A percentile compares a stretch with the other conserved stretches of the same genome.
Evolutionary conservation across 2,329 filamentous ascomycete genomes (phyloP).

Genomic region (Neofusicoccum parvum): DNA sequence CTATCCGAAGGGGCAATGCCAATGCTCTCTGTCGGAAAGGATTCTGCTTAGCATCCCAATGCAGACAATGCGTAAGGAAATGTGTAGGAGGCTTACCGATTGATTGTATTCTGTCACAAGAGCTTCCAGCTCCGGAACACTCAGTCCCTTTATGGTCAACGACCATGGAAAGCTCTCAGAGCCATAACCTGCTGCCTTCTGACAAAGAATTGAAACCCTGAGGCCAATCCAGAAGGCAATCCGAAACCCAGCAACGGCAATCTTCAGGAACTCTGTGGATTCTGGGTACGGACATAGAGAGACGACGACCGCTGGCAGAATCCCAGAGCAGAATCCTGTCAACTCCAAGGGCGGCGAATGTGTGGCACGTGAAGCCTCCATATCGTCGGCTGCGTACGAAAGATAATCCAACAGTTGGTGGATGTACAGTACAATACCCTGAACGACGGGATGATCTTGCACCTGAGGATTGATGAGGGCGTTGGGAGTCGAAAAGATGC

Average conservation of each 20-base stretch:
- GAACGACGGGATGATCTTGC: background rate
- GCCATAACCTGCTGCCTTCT: background rate
- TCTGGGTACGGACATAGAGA: background rate
- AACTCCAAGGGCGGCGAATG: background rate
- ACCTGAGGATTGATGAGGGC: background rate
- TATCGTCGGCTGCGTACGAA: background rate
- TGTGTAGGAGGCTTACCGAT: background rate
- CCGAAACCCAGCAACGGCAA: conserved; percentile 1
- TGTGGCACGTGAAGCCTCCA: background rate
- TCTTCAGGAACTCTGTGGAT: background rate
- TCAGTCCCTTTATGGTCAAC: background rate
- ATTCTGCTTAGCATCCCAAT: no score
- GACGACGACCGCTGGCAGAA: conserved; percentile 18
- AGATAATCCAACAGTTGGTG: background rate
- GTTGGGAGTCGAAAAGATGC: background rate
- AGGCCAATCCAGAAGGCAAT: conserved; percentile 22
- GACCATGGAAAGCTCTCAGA: background rate
- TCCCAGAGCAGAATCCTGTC: conserved; percentile 20
- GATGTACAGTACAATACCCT: background rate
- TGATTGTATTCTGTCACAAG: background rate
- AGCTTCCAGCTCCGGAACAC: background rate
- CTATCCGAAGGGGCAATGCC: background rate
- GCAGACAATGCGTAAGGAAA: no score
- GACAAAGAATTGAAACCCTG: conserved; percentile 2
- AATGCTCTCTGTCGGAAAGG: background rate